Evolutionary conservation across 2,329 filamentous ascomycete genomes (phyloP).

Genomic region (Capronia americana): DNA sequence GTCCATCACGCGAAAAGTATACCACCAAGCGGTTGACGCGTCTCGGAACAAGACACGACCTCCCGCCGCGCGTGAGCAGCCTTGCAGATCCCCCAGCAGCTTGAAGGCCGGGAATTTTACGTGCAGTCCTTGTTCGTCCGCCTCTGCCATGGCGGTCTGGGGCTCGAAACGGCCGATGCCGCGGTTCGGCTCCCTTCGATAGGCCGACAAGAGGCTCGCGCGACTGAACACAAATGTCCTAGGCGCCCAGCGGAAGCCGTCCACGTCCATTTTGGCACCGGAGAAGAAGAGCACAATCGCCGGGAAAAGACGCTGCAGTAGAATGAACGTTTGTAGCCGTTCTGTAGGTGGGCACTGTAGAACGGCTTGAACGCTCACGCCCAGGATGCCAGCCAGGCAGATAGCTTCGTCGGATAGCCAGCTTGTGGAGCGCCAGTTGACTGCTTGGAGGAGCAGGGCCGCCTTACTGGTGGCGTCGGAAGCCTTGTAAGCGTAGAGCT

Average conservation of each 20-base stretch:
- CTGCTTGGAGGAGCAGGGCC: neutral
- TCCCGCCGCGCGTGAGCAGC: neutral
- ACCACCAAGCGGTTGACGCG: neutral
- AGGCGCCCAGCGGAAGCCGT: conserved; percentile 7
- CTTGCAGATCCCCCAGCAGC: neutral
- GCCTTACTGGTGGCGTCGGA: neutral
- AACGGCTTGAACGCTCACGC: neutral
- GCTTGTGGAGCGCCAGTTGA: conserved; percentile 7
- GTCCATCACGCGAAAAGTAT: conserved; percentile 10
- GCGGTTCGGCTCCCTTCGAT: neutral
- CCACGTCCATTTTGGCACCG: conserved; percentile 5
- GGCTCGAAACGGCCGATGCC: conserved; percentile 5
- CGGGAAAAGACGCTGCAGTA: neutral
- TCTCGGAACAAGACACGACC: conserved; percentile 3
- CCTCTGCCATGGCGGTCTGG: neutral
- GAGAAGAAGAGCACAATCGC: conserved; percentile 4
- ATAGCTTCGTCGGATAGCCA: conserved; percentile 10
- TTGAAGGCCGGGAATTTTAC: conserved; percentile 5
- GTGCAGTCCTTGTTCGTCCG: neutral
- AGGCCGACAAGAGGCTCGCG: neutral
- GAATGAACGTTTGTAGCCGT: conserved; percentile 1
- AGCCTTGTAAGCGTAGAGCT: conserved; percentile 9
- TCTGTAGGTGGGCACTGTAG: neutral
- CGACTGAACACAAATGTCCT: conserved; percentile 7
- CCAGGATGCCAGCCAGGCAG: conserved; percentile 7